These are phyloP conservation scores for Mycogone perniciosa DNA, from an alignment of 2,329 filamentous ascomycete genomes.

Conservation along the genomic window DNA sequence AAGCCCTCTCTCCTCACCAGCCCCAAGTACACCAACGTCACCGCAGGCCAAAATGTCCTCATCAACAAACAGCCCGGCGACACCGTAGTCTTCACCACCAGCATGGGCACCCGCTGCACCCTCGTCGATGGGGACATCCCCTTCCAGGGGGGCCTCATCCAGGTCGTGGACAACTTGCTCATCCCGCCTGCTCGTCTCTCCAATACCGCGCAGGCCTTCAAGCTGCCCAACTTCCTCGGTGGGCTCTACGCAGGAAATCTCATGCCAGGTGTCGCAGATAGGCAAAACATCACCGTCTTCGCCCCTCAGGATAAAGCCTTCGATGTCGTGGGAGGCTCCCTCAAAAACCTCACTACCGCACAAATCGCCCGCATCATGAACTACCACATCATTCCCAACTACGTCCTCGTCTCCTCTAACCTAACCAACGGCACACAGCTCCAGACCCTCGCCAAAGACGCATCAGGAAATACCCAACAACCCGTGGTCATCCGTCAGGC, in stretches of 20 bases:
- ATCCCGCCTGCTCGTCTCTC: constrained; percentile 42
- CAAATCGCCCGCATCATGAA: constrained; percentile 48
- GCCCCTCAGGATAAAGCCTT: constrained; percentile 57
- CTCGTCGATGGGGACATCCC: constrained; percentile 37
- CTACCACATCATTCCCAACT: constrained; percentile 59
- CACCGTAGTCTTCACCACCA: constrained; percentile 43
- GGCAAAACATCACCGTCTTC: constrained; percentile 53
- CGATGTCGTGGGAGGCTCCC: constrained; percentile 46
- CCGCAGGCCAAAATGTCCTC: constrained; percentile 42
- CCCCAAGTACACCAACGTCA: constrained; percentile 41
- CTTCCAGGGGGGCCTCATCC: constrained; percentile 45
- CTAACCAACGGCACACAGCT: constrained; percentile 28
- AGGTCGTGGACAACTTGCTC: constrained; percentile 46
- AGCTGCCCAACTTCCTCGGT: constrained; percentile 34
- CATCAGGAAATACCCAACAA: constrained; percentile 35
- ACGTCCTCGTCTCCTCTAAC: constrained; percentile 44
- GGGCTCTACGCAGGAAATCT: constrained; percentile 26
- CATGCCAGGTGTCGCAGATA: constrained; percentile 36
- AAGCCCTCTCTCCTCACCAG: constrained; percentile 38
- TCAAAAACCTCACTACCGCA: constrained; percentile 39
- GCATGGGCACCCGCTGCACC: constrained; percentile 39
- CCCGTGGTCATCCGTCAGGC: constrained; percentile 34
- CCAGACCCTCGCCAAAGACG: constrained; percentile 29
- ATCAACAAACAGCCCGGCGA: constrained; percentile 38
- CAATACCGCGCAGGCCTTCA: constrained; percentile 44